phyloP scores from a whole-genome alignment of 2,329 filamentous ascomycete species.

The Bipolaris cookei region DNA sequence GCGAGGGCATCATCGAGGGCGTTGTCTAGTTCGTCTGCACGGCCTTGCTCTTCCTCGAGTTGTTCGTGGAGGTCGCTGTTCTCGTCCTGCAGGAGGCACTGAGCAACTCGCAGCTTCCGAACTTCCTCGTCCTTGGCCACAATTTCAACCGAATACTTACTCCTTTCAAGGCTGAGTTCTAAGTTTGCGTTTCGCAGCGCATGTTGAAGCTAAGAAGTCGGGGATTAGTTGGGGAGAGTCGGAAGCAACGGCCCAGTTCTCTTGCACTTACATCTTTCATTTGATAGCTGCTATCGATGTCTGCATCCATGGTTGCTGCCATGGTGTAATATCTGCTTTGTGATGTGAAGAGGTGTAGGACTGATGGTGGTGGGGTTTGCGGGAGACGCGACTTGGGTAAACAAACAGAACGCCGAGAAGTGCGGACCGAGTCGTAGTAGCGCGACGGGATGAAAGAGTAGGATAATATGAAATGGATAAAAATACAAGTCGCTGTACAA shows the following conservation, averaged over 20 bases:
- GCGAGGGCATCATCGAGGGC: slow-evolving; percentile 57
- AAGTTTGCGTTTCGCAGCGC: slow-evolving; percentile 62
- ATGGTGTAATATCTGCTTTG: slow-evolving; percentile 34
- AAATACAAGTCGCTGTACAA: neutral
- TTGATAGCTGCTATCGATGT: slow-evolving; percentile 38
- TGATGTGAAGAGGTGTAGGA: slow-evolving; percentile 22
- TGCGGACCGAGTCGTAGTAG: neutral
- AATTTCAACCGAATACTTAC: slow-evolving; percentile 68
- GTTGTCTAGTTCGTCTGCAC: slow-evolving; percentile 62
- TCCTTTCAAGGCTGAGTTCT: slow-evolving; percentile 73
- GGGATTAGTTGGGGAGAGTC: slow-evolving; percentile 22
- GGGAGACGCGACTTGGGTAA: slow-evolving; percentile 42
- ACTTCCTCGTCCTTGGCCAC: slow-evolving; percentile 77
- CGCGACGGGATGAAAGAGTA: neutral
- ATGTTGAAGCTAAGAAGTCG: slow-evolving; percentile 52
- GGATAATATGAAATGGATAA: neutral
- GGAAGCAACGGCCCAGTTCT: neutral
- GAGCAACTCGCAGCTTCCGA: slow-evolving; percentile 69
- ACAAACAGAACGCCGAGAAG: slow-evolving; percentile 36
- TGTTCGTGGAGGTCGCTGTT: slow-evolving; percentile 71
- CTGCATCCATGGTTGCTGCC: slow-evolving; percentile 34
- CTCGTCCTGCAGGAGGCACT: slow-evolving; percentile 74
- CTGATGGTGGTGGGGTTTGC: slow-evolving; percentile 26
- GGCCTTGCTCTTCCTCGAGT: slow-evolving; percentile 65
- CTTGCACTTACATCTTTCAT: slow-evolving; percentile 45